phyloP scores from a whole-genome alignment of 2,329 filamentous ascomycete species.

The Myrmaecium sp. region DNA sequence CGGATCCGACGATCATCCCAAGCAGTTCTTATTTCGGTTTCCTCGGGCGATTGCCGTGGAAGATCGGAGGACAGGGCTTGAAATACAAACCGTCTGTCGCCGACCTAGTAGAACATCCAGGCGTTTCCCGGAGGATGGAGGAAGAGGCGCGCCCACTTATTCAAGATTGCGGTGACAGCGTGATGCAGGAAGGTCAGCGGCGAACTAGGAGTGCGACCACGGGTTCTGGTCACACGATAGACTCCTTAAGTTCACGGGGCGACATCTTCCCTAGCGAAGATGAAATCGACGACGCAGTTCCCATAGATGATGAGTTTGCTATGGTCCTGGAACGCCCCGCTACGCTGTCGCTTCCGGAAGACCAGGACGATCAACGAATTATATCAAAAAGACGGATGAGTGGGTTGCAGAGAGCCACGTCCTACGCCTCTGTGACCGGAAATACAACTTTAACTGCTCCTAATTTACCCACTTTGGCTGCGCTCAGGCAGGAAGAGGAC shows the following conservation, averaged over 20 bases:
- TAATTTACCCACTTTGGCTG: conserved; percentile 30
- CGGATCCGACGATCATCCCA: conserved; percentile 77
- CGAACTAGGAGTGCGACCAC: conserved; percentile 62
- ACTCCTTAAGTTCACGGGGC: conserved; percentile 72
- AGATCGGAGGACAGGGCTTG: conserved; percentile 58
- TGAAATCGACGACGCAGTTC: conserved; percentile 75
- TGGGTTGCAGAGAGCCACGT: conserved; percentile 8
- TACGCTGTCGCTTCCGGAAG: conserved; percentile 42
- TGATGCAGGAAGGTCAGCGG: conserved; percentile 18
- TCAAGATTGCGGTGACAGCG: conserved; percentile 37
- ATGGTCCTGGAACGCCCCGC: conserved; percentile 59
- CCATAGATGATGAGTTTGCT: conserved; percentile 81
- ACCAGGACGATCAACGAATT: conserved; percentile 27
- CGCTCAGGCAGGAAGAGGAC: conserved; percentile 42
- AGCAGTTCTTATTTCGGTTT: conserved; percentile 77
- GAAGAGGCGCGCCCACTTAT: conserved; percentile 64
- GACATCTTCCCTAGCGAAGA: conserved; percentile 88
- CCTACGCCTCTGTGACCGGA: conserved; percentile 1
- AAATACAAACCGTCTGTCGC: conserved; percentile 84
- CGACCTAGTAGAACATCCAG: conserved; percentile 75
- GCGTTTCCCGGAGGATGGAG: conserved; percentile 27
- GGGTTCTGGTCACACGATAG: conserved; percentile 64
- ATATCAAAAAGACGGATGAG: conserved; percentile 26
- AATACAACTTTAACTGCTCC: conserved; percentile 3
- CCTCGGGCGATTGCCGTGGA: conserved; percentile 67